Evolutionary conservation across 2,329 filamentous ascomycete species (phyloP).

Genomic region (Cadophora malorum): DNA sequence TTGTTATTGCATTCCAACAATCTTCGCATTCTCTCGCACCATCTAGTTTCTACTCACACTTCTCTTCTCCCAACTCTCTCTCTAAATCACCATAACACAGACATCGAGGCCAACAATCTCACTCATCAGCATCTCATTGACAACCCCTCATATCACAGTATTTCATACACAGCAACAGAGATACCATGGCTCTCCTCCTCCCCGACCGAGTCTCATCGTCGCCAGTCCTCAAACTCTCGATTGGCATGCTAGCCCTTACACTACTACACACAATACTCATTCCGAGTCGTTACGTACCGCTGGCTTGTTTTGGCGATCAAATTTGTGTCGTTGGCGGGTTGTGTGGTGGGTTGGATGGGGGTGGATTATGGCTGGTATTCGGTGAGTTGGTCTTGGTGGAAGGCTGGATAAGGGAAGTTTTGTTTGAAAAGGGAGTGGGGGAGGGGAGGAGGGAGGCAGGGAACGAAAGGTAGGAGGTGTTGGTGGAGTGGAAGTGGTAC

Average conservation of each 20-base stretch:
- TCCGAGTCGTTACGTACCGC: background rate
- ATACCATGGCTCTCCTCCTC: background rate
- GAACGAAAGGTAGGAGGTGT: too few species aligned
- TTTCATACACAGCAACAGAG: background rate
- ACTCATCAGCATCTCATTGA: background rate
- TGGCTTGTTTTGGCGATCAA: background rate
- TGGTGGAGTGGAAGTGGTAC: too few species aligned
- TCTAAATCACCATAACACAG: background rate
- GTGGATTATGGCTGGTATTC: background rate
- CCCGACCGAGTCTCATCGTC: too few species aligned
- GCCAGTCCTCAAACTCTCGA: background rate
- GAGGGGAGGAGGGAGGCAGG: too few species aligned
- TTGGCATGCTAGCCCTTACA: background rate
- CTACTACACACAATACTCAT: constrained; percentile 1
- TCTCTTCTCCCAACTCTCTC: background rate
- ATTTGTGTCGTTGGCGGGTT: background rate
- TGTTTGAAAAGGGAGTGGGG: background rate
- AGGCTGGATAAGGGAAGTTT: background rate
- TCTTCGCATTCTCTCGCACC: background rate
- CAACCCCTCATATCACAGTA: background rate
- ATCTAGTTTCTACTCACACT: background rate
- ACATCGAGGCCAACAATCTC: background rate
- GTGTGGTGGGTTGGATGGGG: background rate
- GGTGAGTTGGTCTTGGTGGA: background rate
- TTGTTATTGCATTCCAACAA: background rate